A percentile compares a stretch with the other conserved stretches of the same genome.
Conservation (phyloP, 169 alveolate species). For the Plasmodium gallinaceum region DNA sequence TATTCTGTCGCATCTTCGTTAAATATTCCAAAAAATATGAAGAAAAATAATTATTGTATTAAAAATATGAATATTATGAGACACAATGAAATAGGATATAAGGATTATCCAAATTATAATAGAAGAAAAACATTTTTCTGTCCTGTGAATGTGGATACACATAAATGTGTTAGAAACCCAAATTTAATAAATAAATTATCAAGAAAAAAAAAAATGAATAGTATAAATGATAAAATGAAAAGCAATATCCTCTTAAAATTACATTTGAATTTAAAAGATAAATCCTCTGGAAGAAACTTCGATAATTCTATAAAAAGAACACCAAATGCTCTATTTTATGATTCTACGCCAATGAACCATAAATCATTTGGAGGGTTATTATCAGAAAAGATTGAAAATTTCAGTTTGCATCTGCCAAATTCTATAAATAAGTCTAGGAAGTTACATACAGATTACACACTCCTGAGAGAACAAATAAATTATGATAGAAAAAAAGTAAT, state of each 20-base stretch:
- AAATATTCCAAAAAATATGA: not conserved
- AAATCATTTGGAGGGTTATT: not conserved
- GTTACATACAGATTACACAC: not conserved
- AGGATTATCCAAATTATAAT: conserved; percentile 5
- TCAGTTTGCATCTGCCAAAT: not conserved
- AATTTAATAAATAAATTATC: conserved; percentile 2
- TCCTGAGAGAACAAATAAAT: not conserved
- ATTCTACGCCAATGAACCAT: too few species aligned
- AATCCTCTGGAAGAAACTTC: not conserved
- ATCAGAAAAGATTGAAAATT: conserved; percentile 4
- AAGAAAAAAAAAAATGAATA: not conserved
- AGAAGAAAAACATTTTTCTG: conserved; percentile 19
- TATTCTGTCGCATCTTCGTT: not conserved
- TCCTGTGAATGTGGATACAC: conserved; percentile 27
- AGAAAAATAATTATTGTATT: not conserved
- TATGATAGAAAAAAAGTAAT: not conserved
- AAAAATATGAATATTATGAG: not conserved
- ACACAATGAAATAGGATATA: not conserved
- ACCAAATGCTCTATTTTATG: too few species aligned
- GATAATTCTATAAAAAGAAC: not conserved
- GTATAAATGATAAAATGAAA: not conserved
- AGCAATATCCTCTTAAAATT: not conserved
- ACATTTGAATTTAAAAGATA: not conserved
- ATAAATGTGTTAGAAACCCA: not conserved
- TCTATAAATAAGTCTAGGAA: not conserved